Evolutionary conservation across 2,329 filamentous ascomycete genomes (phyloP), one percentile per base, ranked within the genome.

Genomic region (Aspergillus tubingensis): DNA sequence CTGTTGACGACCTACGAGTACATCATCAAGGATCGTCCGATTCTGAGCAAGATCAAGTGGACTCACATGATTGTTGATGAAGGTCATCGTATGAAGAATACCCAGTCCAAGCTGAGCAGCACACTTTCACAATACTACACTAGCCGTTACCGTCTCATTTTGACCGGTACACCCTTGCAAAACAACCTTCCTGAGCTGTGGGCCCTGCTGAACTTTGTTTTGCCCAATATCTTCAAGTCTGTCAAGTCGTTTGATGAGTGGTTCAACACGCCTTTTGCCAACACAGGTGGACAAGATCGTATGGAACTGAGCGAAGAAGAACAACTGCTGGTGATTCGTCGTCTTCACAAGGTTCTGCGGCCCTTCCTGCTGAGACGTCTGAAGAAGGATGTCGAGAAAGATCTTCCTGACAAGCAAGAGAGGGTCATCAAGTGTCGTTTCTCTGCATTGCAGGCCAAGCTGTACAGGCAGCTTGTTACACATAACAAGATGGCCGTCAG

Each of bases 281-380:
- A 99, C 75, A 99, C 95, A 5, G 95, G 95, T 78, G 89, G 92
- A 43, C 94, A 98, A 79, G 95, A 99, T 78, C 96, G 95, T 83
- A 99, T 99, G 91, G 94, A 98, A 74, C 83, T 99, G 64, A 96
- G 91, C 11, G 95, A 99, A 95, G 95, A 99, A 95, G 95, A 99
- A 79, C 92, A 96, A 76, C 87, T 99, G 77, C 90, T 99, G 59
- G 92, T 99, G 71, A 99, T 99, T 84, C 91, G 93, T 74, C 94
- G 95, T 83, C 84, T 99, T 62, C 95, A 99, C 81, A 99, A 98
- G 85, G 95, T 99, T 72, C 82, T 99, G 70, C 88, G 95, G 62
- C 95, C 95, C 2, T 99, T 99, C 91, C 81, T 99, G 77, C 89
- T 99, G 58, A 91, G 95, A 81, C 95, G 95, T 87, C 83, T 99